Percentiles rank a stretch among this genome's conserved stretches.
These are phyloP conservation scores for Xylaria sp. DNA, from an alignment of 2,329 filamentous ascomycete species.

Conservation along the genomic window DNA sequence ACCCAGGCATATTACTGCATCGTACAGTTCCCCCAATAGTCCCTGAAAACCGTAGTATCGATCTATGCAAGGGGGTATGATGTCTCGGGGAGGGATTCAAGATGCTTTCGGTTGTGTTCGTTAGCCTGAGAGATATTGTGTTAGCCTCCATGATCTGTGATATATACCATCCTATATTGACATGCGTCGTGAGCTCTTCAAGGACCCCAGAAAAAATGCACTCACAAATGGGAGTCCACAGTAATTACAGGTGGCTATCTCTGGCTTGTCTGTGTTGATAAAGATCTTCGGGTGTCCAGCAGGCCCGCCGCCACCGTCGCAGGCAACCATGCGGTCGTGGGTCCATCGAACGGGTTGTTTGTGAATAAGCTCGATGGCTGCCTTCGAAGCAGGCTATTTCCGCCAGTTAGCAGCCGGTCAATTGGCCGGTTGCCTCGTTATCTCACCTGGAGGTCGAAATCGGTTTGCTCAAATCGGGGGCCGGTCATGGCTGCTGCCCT, in stretches of 20 bases:
- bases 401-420: conserved; percentile 45
- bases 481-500: conserved; percentile 88
- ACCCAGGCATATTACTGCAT: conserved; percentile 26
- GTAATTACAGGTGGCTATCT: conserved; percentile 91
- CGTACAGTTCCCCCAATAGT: conserved; percentile 13
- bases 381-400: conserved; percentile 81
- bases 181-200: neutral
- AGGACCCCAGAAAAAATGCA: conserved; percentile 30
- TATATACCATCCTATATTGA: neutral
- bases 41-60: neutral
- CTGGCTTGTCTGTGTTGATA: conserved; percentile 97
- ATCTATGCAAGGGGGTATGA: conserved; percentile 78
- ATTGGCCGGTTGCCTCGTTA: conserved; percentile 20
- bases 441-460: conserved; percentile 88
- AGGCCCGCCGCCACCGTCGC: conserved; percentile 91
- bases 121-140: conserved; percentile 72
- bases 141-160: conserved; percentile 39
- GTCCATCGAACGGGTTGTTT: conserved; percentile 94
- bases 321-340: conserved; percentile 81
- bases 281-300: conserved; percentile 92
- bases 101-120: conserved; percentile 84
- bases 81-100: conserved; percentile 82
- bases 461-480: conserved; percentile 96
- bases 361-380: conserved; percentile 96
- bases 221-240: conserved; percentile 93